Evolutionary conservation across 306 rosid genomes (phyloP).

Genomic region (Malus fusca): DNA sequence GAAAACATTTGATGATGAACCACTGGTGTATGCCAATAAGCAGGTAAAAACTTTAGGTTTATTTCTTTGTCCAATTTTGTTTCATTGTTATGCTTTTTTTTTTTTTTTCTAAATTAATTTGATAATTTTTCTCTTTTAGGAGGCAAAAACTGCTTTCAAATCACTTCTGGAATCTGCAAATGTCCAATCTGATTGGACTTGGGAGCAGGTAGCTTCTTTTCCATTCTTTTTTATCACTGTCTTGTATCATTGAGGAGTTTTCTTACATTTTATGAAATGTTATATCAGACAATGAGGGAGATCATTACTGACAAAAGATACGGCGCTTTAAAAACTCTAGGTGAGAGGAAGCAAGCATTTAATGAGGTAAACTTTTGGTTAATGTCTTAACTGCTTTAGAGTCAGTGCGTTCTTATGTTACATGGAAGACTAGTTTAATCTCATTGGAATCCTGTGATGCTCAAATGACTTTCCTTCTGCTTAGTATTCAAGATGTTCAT

Average conservation of each 20-base stretch:
- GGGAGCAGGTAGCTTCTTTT: slow-evolving; percentile 81
- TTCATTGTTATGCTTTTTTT: not conserved
- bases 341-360: slow-evolving; percentile 98
- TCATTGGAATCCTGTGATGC: not conserved
- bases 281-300: slow-evolving; percentile 84
- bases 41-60: slow-evolving; percentile 46
- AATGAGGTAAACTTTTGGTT: slow-evolving; percentile 67
- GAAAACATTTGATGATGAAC: slow-evolving; percentile 66
- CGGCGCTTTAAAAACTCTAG: slow-evolving; percentile 86
- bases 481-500: not conserved
- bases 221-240: slow-evolving; percentile 6
- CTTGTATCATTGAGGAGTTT: slow-evolving; percentile 20
- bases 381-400: slow-evolving; percentile 11
- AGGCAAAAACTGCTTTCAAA: slow-evolving; percentile 94
- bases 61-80: not conserved
- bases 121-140: slow-evolving; percentile 29
- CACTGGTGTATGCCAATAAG: slow-evolving; percentile 76
- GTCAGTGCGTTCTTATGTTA: not conserved
- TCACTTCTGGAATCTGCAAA: slow-evolving; percentile 81
- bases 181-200: slow-evolving; percentile 97
- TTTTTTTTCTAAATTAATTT: not conserved
- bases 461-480: not conserved
- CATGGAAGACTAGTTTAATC: not conserved
- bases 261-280: slow-evolving; percentile 16
- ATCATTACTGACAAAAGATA: slow-evolving; percentile 88